These are phyloP conservation scores for Saccharomycopsis babjevae DNA, from an alignment of 805 yeast genomes.

Conservation along the genomic window DNA sequence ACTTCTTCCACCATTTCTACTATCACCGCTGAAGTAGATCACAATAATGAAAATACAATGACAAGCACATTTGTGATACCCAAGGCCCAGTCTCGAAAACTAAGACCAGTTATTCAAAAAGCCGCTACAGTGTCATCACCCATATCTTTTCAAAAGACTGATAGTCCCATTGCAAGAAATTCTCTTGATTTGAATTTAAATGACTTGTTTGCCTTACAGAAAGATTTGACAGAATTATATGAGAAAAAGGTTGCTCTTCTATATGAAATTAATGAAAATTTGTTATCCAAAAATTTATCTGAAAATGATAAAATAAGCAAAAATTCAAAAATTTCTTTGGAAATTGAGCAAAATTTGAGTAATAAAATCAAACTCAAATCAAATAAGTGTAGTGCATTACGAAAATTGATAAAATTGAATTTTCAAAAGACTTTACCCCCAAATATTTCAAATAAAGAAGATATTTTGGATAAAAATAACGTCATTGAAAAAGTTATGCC, in stretches of 20 bases:
- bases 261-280: conserved; percentile 5
- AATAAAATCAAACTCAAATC: background rate
- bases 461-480: background rate
- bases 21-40: background rate
- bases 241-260: conserved; percentile 8
- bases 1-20: background rate
- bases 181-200: background rate
- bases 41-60: background rate
- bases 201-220: background rate
- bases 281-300: conserved; percentile 13
- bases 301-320: conserved; percentile 12
- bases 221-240: conserved; percentile 7
- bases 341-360: conserved; percentile 3
- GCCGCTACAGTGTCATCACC: background rate
- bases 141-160: background rate
- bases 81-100: conserved; percentile 2
- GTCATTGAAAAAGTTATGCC: background rate
- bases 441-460: background rate
- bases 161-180: background rate
- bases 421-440: background rate
- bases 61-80: conserved; percentile 1
- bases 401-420: background rate
- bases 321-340: background rate
- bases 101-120: background rate
- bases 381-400: background rate